Base-by-base conservation (phyloP, 176 grass and related monocot species). In the Paspalum notatum region DNA sequence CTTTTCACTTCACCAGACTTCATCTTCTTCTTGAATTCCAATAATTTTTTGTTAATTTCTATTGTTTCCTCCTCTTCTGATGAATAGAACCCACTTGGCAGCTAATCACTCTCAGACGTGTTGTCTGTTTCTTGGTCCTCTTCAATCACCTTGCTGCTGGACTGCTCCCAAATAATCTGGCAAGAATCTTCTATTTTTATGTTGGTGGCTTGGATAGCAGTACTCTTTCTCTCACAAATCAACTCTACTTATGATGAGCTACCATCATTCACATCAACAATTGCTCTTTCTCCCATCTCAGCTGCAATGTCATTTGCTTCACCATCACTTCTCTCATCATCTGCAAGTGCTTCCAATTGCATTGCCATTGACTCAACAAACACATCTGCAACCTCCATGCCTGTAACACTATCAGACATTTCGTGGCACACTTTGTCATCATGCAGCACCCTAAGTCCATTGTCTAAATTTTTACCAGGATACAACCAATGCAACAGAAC, bases 321-420 rank as follows among this genome's bases (percentile, higher is more conserved):
- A 53, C 60, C 60, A 37, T 37, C 60, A 62, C 25, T 62, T 62
- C 60, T 62, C 60, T 62, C 13, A 62, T 62, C 60, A 62, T 38
- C 60, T 16, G 26, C 60, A 8, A 17, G 8, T 62, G 26, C 60
- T 37, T 62, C 26, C 60, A 62, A 15, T 38, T 12, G 60, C 60
- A 62, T 62, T 38, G 10, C 2, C 25, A 62, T 32, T 14, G 24
- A 62, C 12, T 69, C 66, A 14, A 47, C 43, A 48, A 47, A 48
- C 1, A 69, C 21, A 15, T 69, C 43, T 47, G 43, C 66, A 69
- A 69, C 66, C 4, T 5, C 21, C 14, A 12, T 24, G 10, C 12
- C n/a, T 7, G 6, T 45, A 12, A 69, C 25, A 26, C 43, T 25
- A 48, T 47, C 21, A 25, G 66, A 22, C 66, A 69, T 69, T 6